Conservation (phyloP, 176 grass and related monocot genomes). For the Triticum dicoccoides region DNA sequence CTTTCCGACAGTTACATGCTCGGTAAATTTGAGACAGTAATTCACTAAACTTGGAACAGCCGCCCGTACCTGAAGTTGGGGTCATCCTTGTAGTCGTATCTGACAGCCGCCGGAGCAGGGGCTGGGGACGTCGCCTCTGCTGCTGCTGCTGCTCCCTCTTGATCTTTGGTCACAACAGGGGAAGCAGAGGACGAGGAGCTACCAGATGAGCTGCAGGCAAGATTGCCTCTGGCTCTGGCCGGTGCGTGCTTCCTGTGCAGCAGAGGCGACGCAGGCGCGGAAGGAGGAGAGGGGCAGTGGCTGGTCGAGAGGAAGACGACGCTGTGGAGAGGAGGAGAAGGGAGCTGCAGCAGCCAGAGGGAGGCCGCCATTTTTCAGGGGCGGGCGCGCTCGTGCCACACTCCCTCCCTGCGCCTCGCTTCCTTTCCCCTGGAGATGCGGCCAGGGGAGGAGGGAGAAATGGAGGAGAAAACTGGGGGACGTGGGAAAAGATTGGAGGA, state of each 20-base stretch:
- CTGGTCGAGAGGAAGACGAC: neutral
- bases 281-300: neutral
- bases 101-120: neutral
- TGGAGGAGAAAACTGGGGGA: neutral
- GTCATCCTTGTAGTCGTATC: slow-evolving; percentile 37
- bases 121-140: neutral
- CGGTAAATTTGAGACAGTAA: neutral
- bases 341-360: slow-evolving; percentile 26
- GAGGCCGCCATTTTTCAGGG: slow-evolving; percentile 21
- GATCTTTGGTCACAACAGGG: slow-evolving; percentile 26
- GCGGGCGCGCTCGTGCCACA: neutral
- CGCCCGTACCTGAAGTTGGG: slow-evolving; percentile 38
- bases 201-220: neutral
- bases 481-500: neutral
- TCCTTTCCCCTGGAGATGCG: neutral
- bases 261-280: neutral
- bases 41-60: neutral
- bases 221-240: neutral
- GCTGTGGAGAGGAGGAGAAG: neutral
- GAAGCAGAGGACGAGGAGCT: slow-evolving; percentile 7
- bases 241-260: neutral
- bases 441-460: neutral
- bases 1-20: neutral
- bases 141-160: neutral
- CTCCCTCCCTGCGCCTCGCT: neutral